A percentile compares a stretch with the other conserved stretches of the same genome.
phyloP scores from a whole-genome alignment of 345 rosid genomes.

The Raphanus sativus region DNA sequence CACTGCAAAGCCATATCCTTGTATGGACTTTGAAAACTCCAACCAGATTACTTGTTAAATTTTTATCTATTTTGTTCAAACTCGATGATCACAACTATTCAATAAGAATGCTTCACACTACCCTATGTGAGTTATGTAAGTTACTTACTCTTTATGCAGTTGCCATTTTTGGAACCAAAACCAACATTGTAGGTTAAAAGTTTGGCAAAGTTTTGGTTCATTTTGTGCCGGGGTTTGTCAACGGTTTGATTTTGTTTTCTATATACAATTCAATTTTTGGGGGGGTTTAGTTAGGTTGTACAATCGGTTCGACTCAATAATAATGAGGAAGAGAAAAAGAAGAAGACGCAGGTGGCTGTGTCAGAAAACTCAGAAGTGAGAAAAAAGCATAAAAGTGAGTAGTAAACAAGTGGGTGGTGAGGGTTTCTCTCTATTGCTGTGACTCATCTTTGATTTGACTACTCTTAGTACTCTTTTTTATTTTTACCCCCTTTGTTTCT shows the following conservation, averaged over 20 bases:
- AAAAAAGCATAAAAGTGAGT: conserved; percentile 11
- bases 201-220: not conserved
- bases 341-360: conserved; percentile 37
- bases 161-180: not conserved
- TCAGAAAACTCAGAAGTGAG: conserved; percentile 27
- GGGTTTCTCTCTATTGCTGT: conserved; percentile 28
- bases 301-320: conserved; percentile 4
- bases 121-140: not conserved
- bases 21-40: not conserved
- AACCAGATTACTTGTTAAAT: not conserved
- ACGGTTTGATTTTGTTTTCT: not conserved
- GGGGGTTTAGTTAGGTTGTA: not conserved
- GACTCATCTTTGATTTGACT: conserved; percentile 36
- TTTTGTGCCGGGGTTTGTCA: not conserved
- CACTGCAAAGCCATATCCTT: not conserved
- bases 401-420: conserved; percentile 38
- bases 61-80: not conserved
- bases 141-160: not conserved
- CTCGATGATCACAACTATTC: not conserved
- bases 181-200: not conserved
- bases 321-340: conserved; percentile 20
- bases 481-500: conserved; percentile 16
- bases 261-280: not conserved
- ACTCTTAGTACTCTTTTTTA: conserved; percentile 30
- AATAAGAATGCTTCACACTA: not conserved